phyloP scores from a whole-genome alignment of 1,284 basidiomycete species.

The Malassezia cuniculi region DNA sequence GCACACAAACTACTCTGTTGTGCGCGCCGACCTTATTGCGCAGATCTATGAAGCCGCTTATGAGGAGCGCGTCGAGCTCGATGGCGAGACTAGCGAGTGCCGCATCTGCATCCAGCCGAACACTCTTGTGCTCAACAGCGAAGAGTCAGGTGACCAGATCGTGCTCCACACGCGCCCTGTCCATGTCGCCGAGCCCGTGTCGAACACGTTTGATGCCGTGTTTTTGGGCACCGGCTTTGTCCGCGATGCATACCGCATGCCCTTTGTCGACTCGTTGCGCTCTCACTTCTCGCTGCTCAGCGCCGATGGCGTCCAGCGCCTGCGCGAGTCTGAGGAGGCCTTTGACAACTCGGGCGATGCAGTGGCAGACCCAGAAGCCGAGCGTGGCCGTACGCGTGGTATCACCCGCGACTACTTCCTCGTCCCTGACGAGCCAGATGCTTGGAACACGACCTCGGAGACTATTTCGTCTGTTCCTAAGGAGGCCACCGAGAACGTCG shows the following conservation, averaged over 20 bases:
- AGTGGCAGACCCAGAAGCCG: slow-evolving; percentile 24
- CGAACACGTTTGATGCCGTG: slow-evolving; percentile 29
- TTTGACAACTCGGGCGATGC: slow-evolving; percentile 13
- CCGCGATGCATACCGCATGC: slow-evolving; percentile 20
- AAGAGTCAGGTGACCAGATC: background rate
- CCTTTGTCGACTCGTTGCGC: slow-evolving; percentile 25
- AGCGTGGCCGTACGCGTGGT: slow-evolving; percentile 26
- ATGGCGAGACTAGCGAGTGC: slow-evolving; percentile 18
- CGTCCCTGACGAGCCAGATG: slow-evolving; percentile 17
- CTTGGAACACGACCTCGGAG: background rate
- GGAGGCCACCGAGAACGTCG: background rate
- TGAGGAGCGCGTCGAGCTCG: slow-evolving; percentile 37
- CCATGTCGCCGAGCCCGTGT: background rate
- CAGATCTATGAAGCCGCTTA: slow-evolving; percentile 35
- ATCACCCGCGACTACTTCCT: slow-evolving; percentile 42
- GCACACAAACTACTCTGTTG: slow-evolving; percentile 43
- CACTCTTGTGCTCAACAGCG: slow-evolving; percentile 7
- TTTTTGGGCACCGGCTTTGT: slow-evolving; percentile 41
- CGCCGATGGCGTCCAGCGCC: slow-evolving; percentile 9
- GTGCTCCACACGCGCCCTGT: slow-evolving; percentile 11
- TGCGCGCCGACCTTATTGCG: slow-evolving; percentile 32
- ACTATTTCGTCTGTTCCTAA: slow-evolving; percentile 11
- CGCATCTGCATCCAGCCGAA: slow-evolving; percentile 20
- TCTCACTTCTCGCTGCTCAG: slow-evolving; percentile 29
- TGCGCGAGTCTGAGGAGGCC: slow-evolving; percentile 21